Base-by-base conservation (phyloP, 345 rosid species). In the Boechera retrofracta region DNA sequence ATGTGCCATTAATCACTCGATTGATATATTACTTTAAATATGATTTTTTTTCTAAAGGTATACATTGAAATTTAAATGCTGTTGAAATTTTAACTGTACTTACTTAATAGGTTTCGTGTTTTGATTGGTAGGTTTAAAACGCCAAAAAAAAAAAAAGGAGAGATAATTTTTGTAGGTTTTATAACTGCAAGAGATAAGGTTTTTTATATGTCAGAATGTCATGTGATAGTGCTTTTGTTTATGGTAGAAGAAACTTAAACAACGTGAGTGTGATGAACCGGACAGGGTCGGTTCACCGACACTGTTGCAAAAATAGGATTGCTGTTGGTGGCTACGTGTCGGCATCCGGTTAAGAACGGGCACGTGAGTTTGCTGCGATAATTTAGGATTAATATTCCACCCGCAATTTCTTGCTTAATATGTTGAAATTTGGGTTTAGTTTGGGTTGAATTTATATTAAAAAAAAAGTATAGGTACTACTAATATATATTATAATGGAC, bases 221-320 rank as follows among this genome's bases (percentile, higher is more conserved):
- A 72, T 62, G 67, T 59, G 75, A 59, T 44, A 9, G 44, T 42
- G 21, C 16, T 71, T 71, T 35, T 48, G 75, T 58, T 21, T 56
- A 29, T 42, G 31, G 74, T 42, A 31, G 29, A 28, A 28, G 29
- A 18, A 45, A 45, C 45, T 71, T 59, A 26, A 47, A 60, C 6
- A 49, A 48, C 29, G 36, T 63, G 55, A 31, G 12, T 53, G 35
- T 52, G 26, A 13, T 31, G 10, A 62, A 73, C 61, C 52, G 58
- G 33, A 48, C 38, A 71, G 64, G 65, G 8, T 44, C 16, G 55
- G 56, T 45, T 55, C 78, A 74, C 72, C 78, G 78, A 74, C 78
- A 74, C 57, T 65, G 12, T 24, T 51, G 16, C 21, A 28, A 11
- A 42, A 41, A 31, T 54, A 24, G 11, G 38, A 39, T 52, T 61